Percentiles rank a stretch among this genome's conserved stretches.
phyloP scores from a whole-genome alignment of 192 early-diverging fungal species.

The Dissophora ornata region DNA sequence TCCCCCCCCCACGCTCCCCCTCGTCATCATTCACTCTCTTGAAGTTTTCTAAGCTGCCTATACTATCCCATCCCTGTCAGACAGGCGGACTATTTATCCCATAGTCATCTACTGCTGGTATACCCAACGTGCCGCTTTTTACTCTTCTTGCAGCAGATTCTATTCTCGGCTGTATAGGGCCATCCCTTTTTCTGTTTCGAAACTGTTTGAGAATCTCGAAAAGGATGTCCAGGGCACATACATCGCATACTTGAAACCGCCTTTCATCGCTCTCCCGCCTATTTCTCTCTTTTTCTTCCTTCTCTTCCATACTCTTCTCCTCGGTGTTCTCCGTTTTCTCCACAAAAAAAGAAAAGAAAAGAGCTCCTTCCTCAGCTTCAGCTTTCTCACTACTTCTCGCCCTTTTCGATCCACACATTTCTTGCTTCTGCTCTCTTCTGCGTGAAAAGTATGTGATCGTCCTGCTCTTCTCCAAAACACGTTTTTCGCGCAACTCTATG shows the following conservation, averaged over 20 bases:
- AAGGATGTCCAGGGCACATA: neutral
- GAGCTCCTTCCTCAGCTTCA: too few relatives aligned
- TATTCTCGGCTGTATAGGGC: conserved; percentile 34
- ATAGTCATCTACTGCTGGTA: neutral
- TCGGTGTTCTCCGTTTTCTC: conserved; percentile 1
- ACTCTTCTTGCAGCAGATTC: conserved; percentile 3
- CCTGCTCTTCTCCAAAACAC: too few relatives aligned
- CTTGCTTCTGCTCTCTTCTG: neutral
- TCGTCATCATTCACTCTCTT: too few relatives aligned
- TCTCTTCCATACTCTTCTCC: neutral
- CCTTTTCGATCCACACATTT: too few relatives aligned
- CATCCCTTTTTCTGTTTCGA: conserved; percentile 25
- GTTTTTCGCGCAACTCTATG: too few relatives aligned
- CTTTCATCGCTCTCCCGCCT: conserved; percentile 1
- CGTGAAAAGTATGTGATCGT: too few relatives aligned
- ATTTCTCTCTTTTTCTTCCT: conserved; percentile 1
- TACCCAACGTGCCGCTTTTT: neutral
- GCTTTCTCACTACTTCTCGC: too few relatives aligned
- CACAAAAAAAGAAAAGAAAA: too few relatives aligned
- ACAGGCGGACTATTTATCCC: too few relatives aligned
- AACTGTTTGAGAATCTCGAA: conserved; percentile 40
- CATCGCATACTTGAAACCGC: neutral
- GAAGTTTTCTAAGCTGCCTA: too few relatives aligned
- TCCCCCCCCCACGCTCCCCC: neutral
- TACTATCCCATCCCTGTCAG: too few relatives aligned